phyloP scores from a whole-genome alignment of 345 rosid genomes.

The Eucalyptus marginata region DNA sequence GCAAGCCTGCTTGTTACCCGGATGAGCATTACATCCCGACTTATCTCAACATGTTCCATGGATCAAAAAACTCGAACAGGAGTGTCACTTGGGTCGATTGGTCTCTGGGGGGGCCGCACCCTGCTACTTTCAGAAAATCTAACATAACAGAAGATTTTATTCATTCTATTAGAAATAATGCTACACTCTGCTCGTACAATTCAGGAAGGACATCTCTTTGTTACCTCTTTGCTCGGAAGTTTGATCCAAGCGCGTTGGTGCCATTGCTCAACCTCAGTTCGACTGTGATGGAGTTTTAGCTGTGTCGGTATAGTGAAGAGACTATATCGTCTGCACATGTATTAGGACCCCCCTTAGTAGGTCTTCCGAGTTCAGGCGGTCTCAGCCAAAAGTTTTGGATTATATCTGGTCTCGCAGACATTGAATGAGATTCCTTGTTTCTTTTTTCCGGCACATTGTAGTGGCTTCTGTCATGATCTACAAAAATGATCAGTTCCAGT shows the following conservation, averaged over 20 bases:
- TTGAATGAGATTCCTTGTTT: not conserved
- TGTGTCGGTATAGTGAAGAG: not conserved
- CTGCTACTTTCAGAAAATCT: conserved; percentile 39
- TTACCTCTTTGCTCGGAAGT: conserved; percentile 87
- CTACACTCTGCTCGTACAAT: conserved; percentile 55
- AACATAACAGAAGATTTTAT: conserved; percentile 57
- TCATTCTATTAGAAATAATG: conserved; percentile 48
- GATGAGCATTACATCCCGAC: conserved; percentile 94
- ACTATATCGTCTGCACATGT: not conserved
- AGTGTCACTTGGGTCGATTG: conserved; percentile 88
- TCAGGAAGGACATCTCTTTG: conserved; percentile 51
- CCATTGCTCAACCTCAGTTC: conserved; percentile 66
- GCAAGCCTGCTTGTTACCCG: conserved; percentile 89
- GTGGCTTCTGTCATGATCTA: not conserved
- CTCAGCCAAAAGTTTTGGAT: not conserved
- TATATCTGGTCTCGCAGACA: not conserved
- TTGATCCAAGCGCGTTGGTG: conserved; percentile 57
- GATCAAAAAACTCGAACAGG: conserved; percentile 55
- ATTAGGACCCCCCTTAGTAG: not conserved
- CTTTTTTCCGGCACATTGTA: not conserved
- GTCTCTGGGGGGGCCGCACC: conserved; percentile 89
- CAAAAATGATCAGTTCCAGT: not conserved
- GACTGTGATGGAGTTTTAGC: conserved; percentile 51
- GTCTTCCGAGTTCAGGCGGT: not conserved
- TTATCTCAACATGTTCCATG: conserved; percentile 70